A percentile compares a stretch with the other conserved stretches of the same genome.
These are phyloP conservation scores for Globisporangium iwayamae DNA, from an alignment of 352 stramenopile species.

Conservation along the genomic window DNA sequence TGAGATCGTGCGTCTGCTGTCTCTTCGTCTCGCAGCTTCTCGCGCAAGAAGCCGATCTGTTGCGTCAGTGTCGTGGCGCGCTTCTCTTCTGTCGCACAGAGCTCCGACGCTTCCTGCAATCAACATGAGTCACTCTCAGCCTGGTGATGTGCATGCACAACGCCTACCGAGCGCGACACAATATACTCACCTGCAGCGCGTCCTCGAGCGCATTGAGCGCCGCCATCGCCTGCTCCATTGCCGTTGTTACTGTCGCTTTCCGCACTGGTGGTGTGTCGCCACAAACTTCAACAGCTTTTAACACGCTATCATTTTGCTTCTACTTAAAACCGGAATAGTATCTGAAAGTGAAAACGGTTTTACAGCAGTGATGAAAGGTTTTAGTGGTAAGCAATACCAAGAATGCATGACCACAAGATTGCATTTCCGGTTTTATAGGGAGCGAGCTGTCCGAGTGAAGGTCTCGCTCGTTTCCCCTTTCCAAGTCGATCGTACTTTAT, in stretches of 20 bases:
- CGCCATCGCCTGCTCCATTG: constrained; percentile 25
- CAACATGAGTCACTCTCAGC: neutral
- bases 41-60: constrained; percentile 16
- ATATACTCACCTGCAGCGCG: constrained; percentile 25
- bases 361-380: too few relatives aligned
- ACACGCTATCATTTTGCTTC: too few relatives aligned
- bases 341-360: too few relatives aligned
- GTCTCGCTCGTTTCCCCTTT: constrained; percentile 7
- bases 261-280: neutral
- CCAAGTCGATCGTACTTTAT: constrained; percentile 8
- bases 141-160: neutral
- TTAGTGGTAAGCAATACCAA: too few relatives aligned
- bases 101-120: constrained; percentile 12
- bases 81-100: constrained; percentile 13
- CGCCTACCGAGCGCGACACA: too few relatives aligned
- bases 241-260: neutral
- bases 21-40: constrained; percentile 10
- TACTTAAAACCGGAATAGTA: too few relatives aligned
- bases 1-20: neutral
- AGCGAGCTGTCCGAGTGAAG: too few relatives aligned
- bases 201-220: constrained; percentile 29
- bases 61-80: constrained; percentile 4
- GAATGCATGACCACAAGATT: too few relatives aligned
- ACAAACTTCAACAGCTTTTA: constrained; percentile 23
- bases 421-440: too few relatives aligned